Conservation (phyloP, 805 yeast genomes). For the Priceomyces haplophilus region DNA sequence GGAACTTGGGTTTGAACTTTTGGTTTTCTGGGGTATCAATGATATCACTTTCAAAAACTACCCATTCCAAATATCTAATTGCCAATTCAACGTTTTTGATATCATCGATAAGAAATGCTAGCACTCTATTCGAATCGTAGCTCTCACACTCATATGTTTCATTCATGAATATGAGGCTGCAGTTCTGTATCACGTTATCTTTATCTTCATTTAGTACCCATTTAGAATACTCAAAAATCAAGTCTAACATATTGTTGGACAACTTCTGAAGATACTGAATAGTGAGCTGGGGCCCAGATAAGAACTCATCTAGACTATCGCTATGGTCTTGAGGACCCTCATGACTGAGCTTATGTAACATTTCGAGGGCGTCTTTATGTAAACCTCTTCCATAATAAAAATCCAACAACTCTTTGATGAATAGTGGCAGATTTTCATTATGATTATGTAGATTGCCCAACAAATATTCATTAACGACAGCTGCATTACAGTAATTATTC, state of each 20-base stretch:
- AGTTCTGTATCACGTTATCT: constrained; percentile 29
- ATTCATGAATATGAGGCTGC: constrained; percentile 57
- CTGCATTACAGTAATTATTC: constrained; percentile 68
- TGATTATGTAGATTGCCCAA: constrained; percentile 30
- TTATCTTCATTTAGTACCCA: constrained; percentile 44
- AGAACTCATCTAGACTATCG: constrained; percentile 21
- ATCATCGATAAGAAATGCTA: constrained; percentile 44
- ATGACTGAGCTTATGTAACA: constrained; percentile 43
- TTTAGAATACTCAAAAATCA: constrained; percentile 55
- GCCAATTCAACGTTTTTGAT: constrained; percentile 22
- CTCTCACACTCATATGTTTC: constrained; percentile 59
- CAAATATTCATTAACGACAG: constrained; percentile 56
- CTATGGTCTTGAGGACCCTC: constrained; percentile 13
- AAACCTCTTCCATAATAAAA: constrained; percentile 62
- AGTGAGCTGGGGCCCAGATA: constrained; percentile 42
- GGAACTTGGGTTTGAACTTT: constrained; percentile 21
- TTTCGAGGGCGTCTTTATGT: constrained; percentile 65
- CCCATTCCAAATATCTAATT: constrained; percentile 47
- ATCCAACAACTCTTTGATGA: constrained; percentile 69
- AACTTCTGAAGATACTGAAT: constrained; percentile 59
- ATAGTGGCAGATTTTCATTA: constrained; percentile 24
- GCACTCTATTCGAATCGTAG: constrained; percentile 51
- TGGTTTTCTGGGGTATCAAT: constrained; percentile 10
- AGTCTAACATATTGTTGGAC: constrained; percentile 43
- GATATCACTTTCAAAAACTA: constrained; percentile 34